Evolutionary conservation across 1,284 basidiomycete species (phyloP).

Genomic region (Sanghuangporus baumii): DNA sequence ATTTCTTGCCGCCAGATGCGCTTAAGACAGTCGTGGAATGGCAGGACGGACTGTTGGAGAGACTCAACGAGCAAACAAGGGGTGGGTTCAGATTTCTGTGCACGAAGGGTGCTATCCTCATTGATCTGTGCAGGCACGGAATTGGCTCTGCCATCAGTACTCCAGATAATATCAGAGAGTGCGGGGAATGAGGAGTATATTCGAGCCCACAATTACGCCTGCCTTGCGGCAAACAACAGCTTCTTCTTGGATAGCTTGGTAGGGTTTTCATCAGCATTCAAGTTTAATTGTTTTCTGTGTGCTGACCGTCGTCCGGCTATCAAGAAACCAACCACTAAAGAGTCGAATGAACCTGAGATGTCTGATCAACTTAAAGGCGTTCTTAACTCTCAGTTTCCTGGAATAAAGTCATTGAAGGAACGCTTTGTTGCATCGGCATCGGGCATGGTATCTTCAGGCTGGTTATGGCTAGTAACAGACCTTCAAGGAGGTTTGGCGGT

Average conservation of each 20-base stretch:
- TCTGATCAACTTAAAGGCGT: conserved; percentile 30
- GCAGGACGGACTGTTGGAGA: conserved; percentile 72
- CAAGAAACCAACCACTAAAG: conserved; percentile 47
- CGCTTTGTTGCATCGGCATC: conserved; percentile 71
- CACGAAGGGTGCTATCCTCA: neutral
- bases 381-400: conserved; percentile 55
- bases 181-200: conserved; percentile 57
- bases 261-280: conserved; percentile 30
- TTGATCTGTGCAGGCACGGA: conserved; percentile 40
- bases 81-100: conserved; percentile 35
- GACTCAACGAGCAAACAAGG: conserved; percentile 67
- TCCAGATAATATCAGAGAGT: conserved; percentile 72
- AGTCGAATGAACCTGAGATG: conserved; percentile 41
- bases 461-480: conserved; percentile 84
- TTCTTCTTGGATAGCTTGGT: conserved; percentile 90
- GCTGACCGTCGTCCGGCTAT: neutral
- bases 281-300: neutral
- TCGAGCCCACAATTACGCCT: conserved; percentile 88
- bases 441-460: conserved; percentile 81
- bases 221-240: conserved; percentile 89
- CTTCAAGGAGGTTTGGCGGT: conserved; percentile 58
- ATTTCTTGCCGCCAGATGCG: conserved; percentile 66
- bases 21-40: conserved; percentile 72
- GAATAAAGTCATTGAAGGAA: conserved; percentile 67
- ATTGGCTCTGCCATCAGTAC: conserved; percentile 54